These are phyloP conservation scores for Globisporangium takayamanum DNA, from an alignment of 352 stramenopile species.

Conservation along the genomic window DNA sequence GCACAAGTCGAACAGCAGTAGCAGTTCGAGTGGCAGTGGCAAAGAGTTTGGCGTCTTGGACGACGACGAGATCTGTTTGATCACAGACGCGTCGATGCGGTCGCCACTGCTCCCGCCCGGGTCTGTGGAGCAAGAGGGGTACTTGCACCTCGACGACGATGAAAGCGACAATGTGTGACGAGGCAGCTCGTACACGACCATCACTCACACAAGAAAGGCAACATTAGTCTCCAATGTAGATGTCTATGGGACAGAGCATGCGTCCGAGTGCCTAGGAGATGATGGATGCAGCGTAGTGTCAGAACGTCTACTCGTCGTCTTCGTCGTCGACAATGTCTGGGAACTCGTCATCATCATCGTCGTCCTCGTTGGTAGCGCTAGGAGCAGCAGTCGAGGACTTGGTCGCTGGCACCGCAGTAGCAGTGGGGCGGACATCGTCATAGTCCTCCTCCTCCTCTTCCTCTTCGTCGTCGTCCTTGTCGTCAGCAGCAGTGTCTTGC, in stretches of 20 bases:
- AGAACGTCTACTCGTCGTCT: slow-evolving; percentile 31
- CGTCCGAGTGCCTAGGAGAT: too few relatives aligned
- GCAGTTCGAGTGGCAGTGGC: slow-evolving; percentile 2
- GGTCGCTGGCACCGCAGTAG: not conserved
- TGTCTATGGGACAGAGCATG: too few relatives aligned
- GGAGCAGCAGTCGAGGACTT: not conserved
- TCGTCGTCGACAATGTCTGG: slow-evolving; percentile 77
- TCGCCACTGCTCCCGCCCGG: slow-evolving; percentile 47
- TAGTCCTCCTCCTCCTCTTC: slow-evolving; percentile 8
- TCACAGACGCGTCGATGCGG: slow-evolving; percentile 59
- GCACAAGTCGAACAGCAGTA: slow-evolving; percentile 22
- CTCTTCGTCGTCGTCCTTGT: slow-evolving; percentile 11
- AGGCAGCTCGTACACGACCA: too few relatives aligned
- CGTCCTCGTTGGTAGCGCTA: slow-evolving; percentile 4
- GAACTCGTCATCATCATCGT: slow-evolving; percentile 71
- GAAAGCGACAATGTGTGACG: too few relatives aligned
- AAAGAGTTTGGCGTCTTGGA: slow-evolving; percentile 28
- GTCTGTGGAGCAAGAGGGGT: slow-evolving; percentile 39
- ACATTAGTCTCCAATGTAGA: not conserved
- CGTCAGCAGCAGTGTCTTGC: slow-evolving; percentile 17
- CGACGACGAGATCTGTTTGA: slow-evolving; percentile 47
- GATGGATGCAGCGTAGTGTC: not conserved
- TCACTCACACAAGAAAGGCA: too few relatives aligned
- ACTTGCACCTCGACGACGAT: slow-evolving; percentile 40
- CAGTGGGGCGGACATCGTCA: slow-evolving; percentile 8